Evolutionary conservation across 2,329 filamentous ascomycete species (phyloP), one percentile per base, ranked within the genome.

Genomic region (Calonectria pteridis): DNA sequence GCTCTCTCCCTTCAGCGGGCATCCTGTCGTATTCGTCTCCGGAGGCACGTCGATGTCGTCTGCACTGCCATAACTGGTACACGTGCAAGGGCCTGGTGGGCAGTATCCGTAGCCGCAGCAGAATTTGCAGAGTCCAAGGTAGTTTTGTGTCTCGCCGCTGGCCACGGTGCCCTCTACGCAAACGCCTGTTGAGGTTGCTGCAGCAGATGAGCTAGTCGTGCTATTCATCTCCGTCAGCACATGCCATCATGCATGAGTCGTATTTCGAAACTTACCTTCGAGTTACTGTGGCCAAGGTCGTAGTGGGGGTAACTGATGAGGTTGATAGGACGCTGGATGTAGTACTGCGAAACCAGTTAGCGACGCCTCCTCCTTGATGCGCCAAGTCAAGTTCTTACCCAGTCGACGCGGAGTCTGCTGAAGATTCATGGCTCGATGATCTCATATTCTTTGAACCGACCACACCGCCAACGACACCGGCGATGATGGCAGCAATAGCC

Each of bases 51-150:
- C 16, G 5, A 58, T 13, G 3, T 23, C 16, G 20, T 23, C n/a
- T 23, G 28, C 29, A 6, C 58, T n/a, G 7, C 67, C 59, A 1
- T 59, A 40, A 5, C 28, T 31, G 6, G 26, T 40, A 18, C 71
- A 75, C 11, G 46, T 64, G 2, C 73, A 76, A 29, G 75, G 71
- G 1, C 71, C 74, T 4, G 66, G 58, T 14, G 75, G 75, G 16
- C 73, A 76, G 59, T 76, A 76, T 46, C 73, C 75, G 11, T 76
- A 62, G 3, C 53, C 46, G 23, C 75, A 76, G 10, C n/a, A 58
- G 59, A 76, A 76, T 3, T 67, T 71, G 51, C 75, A 75, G 5
- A 75, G 75, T 0, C 67, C 67, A 4, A 74, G 64, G n/a, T 69
- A 74, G 23, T 73, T 76, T 20, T 69, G 23, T 4, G 74, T 63